phyloP scores from a whole-genome alignment of 345 rosid genomes.

The Draba incana region DNA sequence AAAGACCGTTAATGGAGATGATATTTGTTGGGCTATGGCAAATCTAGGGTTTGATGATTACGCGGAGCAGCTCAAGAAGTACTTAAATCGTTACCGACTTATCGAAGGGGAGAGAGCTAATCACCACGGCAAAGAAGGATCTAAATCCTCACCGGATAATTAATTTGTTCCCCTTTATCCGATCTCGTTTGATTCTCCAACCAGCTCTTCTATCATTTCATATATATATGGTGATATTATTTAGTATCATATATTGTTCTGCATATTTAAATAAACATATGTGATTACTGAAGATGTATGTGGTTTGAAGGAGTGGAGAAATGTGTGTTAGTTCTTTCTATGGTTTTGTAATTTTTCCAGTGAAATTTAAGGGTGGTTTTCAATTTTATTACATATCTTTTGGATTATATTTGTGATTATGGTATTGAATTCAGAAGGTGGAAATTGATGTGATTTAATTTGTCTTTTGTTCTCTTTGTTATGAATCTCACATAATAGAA shows the following conservation, averaged over 20 bases:
- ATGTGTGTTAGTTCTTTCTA: conserved; percentile 10
- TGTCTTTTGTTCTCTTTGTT: no score
- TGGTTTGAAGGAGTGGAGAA: conserved; percentile 30
- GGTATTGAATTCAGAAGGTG: conserved; percentile 3
- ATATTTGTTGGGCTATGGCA: conserved; percentile 71
- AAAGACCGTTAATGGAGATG: conserved; percentile 71
- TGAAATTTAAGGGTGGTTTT: conserved; percentile 4
- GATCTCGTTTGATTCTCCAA: conserved; percentile 4
- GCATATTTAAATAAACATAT: conserved; percentile 9
- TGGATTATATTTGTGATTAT: conserved; percentile 5
- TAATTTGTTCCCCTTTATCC: not conserved
- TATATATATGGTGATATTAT: not conserved
- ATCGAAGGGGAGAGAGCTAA: conserved; percentile 60
- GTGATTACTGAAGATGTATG: conserved; percentile 23
- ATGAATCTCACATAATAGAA: no score
- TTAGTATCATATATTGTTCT: conserved; percentile 6
- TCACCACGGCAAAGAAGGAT: conserved; percentile 43
- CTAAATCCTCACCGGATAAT: conserved; percentile 31
- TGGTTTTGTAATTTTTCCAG: not conserved
- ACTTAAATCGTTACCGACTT: conserved; percentile 54
- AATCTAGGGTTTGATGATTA: conserved; percentile 75
- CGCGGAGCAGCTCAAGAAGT: conserved; percentile 56
- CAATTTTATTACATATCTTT: not conserved
- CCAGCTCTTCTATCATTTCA: conserved; percentile 8
- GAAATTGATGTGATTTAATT: not conserved